Conservation (phyloP, 2,329 filamentous ascomycete genomes). For the Trichoderma gracile region DNA sequence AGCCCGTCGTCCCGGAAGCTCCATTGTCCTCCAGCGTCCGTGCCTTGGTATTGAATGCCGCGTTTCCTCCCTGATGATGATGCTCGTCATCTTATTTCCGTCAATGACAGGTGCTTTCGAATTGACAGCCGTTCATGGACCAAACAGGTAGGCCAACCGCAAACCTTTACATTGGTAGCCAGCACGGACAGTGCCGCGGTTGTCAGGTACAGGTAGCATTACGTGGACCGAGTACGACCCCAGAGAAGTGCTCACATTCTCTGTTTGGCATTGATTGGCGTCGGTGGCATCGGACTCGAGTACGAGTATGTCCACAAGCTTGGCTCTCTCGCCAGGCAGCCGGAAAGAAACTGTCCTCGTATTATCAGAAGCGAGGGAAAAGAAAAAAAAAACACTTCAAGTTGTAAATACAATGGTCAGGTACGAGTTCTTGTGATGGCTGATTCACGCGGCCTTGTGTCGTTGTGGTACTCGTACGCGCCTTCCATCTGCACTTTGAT, state of each 20-base stretch:
- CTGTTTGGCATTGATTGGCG: slow-evolving; percentile 6
- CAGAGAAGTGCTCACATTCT: background rate
- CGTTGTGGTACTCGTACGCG: background rate
- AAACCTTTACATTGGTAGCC: too few relatives aligned
- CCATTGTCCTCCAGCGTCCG: background rate
- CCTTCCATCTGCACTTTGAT: background rate
- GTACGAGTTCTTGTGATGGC: slow-evolving; percentile 1
- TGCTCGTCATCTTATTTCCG: slow-evolving; percentile 13
- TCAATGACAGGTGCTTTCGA: background rate
- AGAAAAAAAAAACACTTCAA: background rate
- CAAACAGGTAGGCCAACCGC: slow-evolving; percentile 19
- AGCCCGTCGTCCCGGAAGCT: background rate
- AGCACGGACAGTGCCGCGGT: background rate
- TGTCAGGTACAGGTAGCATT: background rate
- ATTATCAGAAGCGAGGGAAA: slow-evolving; percentile 2
- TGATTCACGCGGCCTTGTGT: slow-evolving; percentile 9
- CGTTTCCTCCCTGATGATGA: background rate
- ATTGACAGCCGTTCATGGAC: background rate
- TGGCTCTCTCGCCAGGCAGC: background rate
- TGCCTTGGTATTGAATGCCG: background rate
- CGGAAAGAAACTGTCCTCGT: too few relatives aligned
- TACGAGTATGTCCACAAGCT: too few relatives aligned
- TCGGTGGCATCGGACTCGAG: background rate
- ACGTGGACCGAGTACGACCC: too few relatives aligned
- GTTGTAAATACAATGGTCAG: too few relatives aligned